Conservation (phyloP, 73 alveolate species). For the Blepharisma stoltei region DNA sequence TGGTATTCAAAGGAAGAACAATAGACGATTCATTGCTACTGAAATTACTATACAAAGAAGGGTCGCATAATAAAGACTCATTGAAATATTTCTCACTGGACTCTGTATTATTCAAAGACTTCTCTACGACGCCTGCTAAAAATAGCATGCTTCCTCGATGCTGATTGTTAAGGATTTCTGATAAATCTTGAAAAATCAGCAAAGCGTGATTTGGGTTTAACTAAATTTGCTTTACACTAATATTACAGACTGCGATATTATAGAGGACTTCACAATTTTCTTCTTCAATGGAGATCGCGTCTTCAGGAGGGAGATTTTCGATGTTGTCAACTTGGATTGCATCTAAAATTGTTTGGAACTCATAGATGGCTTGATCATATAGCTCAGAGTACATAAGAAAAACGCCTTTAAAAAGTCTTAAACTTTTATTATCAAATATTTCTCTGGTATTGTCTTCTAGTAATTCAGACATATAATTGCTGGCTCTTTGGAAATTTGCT, state of each 20-base stretch:
- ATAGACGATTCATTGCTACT: not conserved
- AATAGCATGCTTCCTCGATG: slow-evolving; percentile 23
- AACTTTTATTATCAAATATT: not conserved
- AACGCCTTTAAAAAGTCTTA: not conserved
- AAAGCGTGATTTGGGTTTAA: not conserved
- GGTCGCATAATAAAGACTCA: slow-evolving; percentile 21
- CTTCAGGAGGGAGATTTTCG: slow-evolving; percentile 8
- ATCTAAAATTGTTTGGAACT: slow-evolving; percentile 17
- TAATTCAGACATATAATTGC: too few species aligned
- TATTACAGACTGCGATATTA: slow-evolving; percentile 13
- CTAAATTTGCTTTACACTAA: not conserved
- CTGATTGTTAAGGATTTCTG: slow-evolving; percentile 1
- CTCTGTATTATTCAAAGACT: not conserved
- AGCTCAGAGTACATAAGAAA: not conserved
- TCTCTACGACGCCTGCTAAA: not conserved
- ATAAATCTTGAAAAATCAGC: not conserved
- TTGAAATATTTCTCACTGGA: slow-evolving; percentile 13
- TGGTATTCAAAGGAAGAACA: not conserved
- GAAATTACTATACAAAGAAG: not conserved
- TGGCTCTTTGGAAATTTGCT: too few species aligned
- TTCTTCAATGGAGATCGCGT: slow-evolving; percentile 8
- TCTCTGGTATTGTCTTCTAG: not conserved
- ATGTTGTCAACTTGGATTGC: not conserved
- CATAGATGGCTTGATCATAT: slow-evolving; percentile 2
- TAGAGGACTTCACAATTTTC: slow-evolving; percentile 26